phyloP scores from a whole-genome alignment of 257 asterid genomes.

The Echites panduratus region DNA sequence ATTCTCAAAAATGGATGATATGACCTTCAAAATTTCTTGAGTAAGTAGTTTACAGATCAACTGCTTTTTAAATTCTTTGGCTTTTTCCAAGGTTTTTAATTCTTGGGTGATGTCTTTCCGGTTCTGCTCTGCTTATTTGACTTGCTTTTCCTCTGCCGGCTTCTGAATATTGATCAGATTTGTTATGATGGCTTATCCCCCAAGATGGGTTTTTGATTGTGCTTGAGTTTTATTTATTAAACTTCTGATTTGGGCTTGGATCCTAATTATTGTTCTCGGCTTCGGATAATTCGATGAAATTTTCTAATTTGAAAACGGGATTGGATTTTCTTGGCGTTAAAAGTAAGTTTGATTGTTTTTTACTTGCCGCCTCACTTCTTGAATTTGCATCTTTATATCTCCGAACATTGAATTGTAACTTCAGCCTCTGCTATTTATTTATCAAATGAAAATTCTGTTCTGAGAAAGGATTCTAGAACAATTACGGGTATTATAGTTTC shows the following conservation, averaged over 20 bases:
- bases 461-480: neutral
- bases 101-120: neutral
- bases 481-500: neutral
- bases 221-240: neutral
- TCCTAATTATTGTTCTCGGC: neutral
- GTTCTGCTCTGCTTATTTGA: neutral
- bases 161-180: conserved; percentile 7
- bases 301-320: neutral
- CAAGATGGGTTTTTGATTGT: neutral
- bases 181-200: neutral
- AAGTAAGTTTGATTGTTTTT: neutral
- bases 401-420: neutral
- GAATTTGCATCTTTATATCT: neutral
- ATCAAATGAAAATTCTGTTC: neutral
- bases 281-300: neutral
- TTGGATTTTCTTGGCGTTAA: neutral
- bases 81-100: neutral
- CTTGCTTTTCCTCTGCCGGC: neutral
- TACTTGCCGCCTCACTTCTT: neutral
- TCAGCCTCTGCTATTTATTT: neutral
- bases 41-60: conserved; percentile 1
- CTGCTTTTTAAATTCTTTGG: conserved; percentile 2
- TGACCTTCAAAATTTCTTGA: neutral
- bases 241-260: neutral
- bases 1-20: neutral